These are phyloP conservation scores for Polychaeton citri DNA, from an alignment of 2,329 filamentous ascomycete species.

Conservation along the genomic window DNA sequence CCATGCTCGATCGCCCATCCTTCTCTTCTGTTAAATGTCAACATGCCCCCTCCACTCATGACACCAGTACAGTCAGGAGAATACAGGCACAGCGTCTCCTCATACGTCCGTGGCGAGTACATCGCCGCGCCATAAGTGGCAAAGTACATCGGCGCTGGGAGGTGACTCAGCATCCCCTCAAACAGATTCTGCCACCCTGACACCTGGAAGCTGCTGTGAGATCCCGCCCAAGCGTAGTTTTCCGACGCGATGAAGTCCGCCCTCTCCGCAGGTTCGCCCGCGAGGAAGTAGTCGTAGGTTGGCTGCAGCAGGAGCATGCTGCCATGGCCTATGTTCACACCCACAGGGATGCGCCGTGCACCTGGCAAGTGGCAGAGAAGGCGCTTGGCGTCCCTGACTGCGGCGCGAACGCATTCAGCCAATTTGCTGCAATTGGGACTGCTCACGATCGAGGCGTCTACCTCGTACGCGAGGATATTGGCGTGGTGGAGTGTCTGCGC, in stretches of 20 bases:
- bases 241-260: neutral
- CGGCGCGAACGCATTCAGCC: neutral
- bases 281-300: neutral
- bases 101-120: neutral
- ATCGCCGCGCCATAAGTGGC: neutral
- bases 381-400: neutral
- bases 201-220: neutral
- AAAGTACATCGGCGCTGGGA: neutral
- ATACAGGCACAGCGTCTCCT: neutral
- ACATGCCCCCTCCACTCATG: neutral
- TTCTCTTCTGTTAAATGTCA: neutral
- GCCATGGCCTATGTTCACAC: neutral
- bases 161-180: neutral
- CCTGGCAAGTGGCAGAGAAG: neutral
- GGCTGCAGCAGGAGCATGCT: neutral
- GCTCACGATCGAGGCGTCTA: neutral
- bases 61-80: neutral
- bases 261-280: neutral
- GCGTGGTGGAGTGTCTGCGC: neutral
- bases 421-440: neutral
- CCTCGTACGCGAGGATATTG: neutral
- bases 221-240: neutral
- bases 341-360: neutral
- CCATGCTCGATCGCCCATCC: neutral
- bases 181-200: neutral